Evolutionary conservation across 2,329 filamentous ascomycete species (phyloP), one percentile per base, ranked within the genome.

Genomic region (Lecanicillium sp.): DNA sequence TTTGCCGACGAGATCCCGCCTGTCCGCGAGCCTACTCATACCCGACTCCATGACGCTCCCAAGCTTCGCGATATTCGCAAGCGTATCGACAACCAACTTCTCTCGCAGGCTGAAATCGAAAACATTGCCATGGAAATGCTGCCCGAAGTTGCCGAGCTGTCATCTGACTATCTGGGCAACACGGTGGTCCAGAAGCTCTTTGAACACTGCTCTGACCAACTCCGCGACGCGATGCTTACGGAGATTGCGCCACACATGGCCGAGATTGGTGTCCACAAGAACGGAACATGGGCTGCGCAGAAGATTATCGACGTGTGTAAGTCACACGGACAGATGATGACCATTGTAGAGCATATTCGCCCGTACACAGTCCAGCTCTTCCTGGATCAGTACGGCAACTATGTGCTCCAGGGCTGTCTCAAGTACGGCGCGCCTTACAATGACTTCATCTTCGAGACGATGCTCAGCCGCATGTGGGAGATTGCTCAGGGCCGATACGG

Each of bases 181-280:
- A 98, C 92, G 0, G 92, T 98, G n/a, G 90, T 98, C 14, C 92
- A 98, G 65, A 98, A 98, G 64, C 70, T 98, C 33, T 98, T 98
- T 55, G 90, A 98, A 60, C 87, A 86, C 64, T 96, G 92, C 66
- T 92, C 87, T 0, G 90, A 96, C 57, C 70, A 79, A 30, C 78
- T 90, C 30, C 89, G 94, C 51, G 88, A 95, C 59, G 82, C 84
- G 41, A 96, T 98, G 92, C 70, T 98, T 42, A 64, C 69, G 12
- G 80, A 89, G 55, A 94, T 98, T 52, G 79, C 85, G 3, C 89
- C 90, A 42, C 89, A 95, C 56, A 75, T 96, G 57, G 88, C 90
- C 18, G 89, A 96, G 63, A 95, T 96, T 62, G 92, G 92, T 51
- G 81, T 95, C 7, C 92, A 98, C 73, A 98, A 98, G 75, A 98